A percentile compares a stretch with the other conserved stretches of the same genome.
These are phyloP conservation scores for Trichoderma reesei DNA, from an alignment of 495 filamentous ascomycete genomes.

Conservation along the genomic window DNA sequence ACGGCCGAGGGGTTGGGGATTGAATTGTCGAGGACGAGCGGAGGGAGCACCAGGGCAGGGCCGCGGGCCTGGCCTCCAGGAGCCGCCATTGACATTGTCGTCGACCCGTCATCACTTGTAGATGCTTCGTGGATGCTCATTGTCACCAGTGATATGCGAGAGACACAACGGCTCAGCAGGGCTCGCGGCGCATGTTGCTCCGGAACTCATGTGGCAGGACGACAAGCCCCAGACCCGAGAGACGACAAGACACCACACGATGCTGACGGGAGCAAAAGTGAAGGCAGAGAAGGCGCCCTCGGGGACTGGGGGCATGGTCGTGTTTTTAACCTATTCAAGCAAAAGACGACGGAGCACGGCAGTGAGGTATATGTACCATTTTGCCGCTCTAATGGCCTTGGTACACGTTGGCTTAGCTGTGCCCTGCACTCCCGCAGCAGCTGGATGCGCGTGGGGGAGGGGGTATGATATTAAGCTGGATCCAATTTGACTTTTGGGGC, in stretches of 20 bases:
- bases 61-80: not conserved
- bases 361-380: not conserved
- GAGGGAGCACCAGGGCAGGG: not conserved
- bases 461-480: not conserved
- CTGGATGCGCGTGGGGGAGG: not conserved
- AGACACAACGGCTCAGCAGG: slow-evolving; percentile 3
- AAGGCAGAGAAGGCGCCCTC: not conserved
- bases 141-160: not conserved
- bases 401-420: slow-evolving; percentile 4
- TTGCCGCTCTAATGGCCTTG: slow-evolving; percentile 5
- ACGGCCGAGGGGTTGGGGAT: not conserved
- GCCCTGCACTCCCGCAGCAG: slow-evolving; percentile 5
- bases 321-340: slow-evolving; percentile 8
- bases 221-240: slow-evolving; percentile 1
- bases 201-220: slow-evolving; percentile 5
- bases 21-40: slow-evolving; percentile 1
- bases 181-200: slow-evolving; percentile 5
- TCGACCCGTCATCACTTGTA: not conserved
- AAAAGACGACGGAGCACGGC: slow-evolving; percentile 4
- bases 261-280: not conserved
- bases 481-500: slow-evolving; percentile 6
- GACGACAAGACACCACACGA: not conserved
- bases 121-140: slow-evolving; percentile 3
- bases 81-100: not conserved
- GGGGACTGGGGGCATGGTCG: not conserved